Evolutionary conservation across 1,284 basidiomycete species (phyloP).

Genomic region (Tilletia walkeri): DNA sequence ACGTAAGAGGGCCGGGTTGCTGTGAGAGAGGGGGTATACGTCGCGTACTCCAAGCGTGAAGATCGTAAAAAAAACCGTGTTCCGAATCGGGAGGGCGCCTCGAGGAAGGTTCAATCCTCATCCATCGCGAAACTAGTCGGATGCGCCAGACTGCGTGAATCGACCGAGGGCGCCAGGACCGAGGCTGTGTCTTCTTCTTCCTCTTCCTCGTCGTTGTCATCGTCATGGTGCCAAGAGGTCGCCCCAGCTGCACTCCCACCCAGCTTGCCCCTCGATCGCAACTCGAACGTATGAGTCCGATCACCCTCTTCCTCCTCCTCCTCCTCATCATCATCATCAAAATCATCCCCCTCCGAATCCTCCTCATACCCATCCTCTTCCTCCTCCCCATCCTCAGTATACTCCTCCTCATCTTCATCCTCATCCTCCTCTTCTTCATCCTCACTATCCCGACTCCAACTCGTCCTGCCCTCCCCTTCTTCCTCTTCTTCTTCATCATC

Average conservation of each 20-base stretch:
- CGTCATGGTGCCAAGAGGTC: not conserved
- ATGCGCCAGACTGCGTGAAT: not conserved
- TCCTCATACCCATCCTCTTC: slow-evolving; percentile 5
- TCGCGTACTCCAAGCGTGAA: not conserved
- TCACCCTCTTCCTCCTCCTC: not conserved
- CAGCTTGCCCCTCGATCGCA: too few relatives aligned
- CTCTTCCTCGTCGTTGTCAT: not conserved
- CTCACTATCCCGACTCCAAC: not conserved
- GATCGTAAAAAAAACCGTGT: too few relatives aligned
- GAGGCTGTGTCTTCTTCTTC: not conserved
- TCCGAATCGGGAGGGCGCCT: too few relatives aligned
- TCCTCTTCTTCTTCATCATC: slow-evolving; percentile 34
- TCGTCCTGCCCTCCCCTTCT: slow-evolving; percentile 8
- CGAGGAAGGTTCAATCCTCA: not conserved
- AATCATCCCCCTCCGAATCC: slow-evolving; percentile 17
- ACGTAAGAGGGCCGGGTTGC: too few relatives aligned
- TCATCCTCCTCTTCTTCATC: not conserved
- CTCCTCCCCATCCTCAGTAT: not conserved
- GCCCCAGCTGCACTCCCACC: too few relatives aligned
- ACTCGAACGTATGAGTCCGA: too few relatives aligned
- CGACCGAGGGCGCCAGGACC: slow-evolving; percentile 1
- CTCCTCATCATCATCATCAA: slow-evolving; percentile 19
- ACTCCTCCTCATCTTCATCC: not conserved
- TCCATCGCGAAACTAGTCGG: not conserved
- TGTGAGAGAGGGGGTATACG: too few relatives aligned